Percentiles rank a stretch among this genome's conserved stretches.
Conservation (phyloP, 768 basidiomycete genomes). For the Kwoniella botswanensis region DNA sequence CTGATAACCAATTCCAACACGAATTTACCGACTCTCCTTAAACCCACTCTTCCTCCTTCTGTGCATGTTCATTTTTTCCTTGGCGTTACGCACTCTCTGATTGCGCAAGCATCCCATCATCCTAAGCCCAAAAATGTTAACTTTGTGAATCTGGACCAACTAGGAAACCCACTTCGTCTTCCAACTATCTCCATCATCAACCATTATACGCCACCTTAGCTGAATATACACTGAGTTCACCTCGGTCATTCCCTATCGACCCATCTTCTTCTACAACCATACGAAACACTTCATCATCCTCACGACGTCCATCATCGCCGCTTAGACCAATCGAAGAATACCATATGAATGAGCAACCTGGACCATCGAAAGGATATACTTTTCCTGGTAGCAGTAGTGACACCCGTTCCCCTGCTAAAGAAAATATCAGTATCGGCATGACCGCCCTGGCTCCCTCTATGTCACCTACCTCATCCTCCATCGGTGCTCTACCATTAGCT, state of each 20-base stretch:
- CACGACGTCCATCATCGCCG: conserved; percentile 19
- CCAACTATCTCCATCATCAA: conserved; percentile 7
- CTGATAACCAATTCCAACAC: too few relatives aligned
- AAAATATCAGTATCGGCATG: conserved; percentile 13
- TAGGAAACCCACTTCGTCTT: not conserved
- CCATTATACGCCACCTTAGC: conserved; percentile 18
- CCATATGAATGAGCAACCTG: not conserved
- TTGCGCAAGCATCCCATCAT: not conserved
- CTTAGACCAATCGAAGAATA: conserved; percentile 8
- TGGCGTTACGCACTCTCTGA: not conserved
- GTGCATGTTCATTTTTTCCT: not conserved
- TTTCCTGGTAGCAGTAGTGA: not conserved
- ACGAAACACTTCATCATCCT: not conserved
- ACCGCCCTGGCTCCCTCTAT: conserved; percentile 11
- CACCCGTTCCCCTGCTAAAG: conserved; percentile 2
- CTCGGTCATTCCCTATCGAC: conserved; percentile 15
- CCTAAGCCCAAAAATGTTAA: not conserved
- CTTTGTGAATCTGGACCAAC: not conserved
- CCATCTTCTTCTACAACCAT: not conserved
- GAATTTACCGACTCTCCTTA: not conserved
- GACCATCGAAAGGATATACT: conserved; percentile 4
- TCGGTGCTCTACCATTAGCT: not conserved
- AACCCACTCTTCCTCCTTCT: not conserved
- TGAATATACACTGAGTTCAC: conserved; percentile 11
- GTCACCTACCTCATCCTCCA: conserved; percentile 21